Evolutionary conservation across 805 yeast genomes (phyloP).

Genomic region (Candida wancherniae): DNA sequence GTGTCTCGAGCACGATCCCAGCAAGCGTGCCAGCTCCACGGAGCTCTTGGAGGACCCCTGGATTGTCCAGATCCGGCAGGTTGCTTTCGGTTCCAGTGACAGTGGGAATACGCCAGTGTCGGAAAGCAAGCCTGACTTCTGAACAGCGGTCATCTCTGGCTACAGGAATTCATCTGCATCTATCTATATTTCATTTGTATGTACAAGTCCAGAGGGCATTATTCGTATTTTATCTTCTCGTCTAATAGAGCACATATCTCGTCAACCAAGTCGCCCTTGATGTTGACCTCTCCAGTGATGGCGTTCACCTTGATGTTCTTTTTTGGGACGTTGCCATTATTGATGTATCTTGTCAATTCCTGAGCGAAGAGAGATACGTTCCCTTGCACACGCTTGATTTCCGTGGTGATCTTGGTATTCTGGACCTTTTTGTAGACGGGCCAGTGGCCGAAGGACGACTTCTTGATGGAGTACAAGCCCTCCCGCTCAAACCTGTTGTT

Average conservation of each 20-base stretch:
- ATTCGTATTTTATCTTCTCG: slow-evolving; percentile 5
- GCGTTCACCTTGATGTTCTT: slow-evolving; percentile 31
- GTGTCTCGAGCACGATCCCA: slow-evolving; percentile 81
- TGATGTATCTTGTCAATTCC: slow-evolving; percentile 47
- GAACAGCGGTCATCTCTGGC: neutral
- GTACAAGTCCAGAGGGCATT: slow-evolving; percentile 4
- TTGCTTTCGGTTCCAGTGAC: slow-evolving; percentile 52
- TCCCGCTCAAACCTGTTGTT: slow-evolving; percentile 30
- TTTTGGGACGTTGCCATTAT: slow-evolving; percentile 23
- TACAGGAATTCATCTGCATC: neutral
- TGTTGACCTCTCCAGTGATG: slow-evolving; percentile 32
- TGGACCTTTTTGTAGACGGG: slow-evolving; percentile 77
- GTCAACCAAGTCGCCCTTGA: slow-evolving; percentile 37
- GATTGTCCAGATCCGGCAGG: slow-evolving; percentile 67
- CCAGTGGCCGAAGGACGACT: slow-evolving; percentile 61
- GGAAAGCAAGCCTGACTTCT: slow-evolving; percentile 17
- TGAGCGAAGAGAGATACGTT: slow-evolving; percentile 59
- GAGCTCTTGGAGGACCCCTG: slow-evolving; percentile 87
- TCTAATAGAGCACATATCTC: slow-evolving; percentile 27
- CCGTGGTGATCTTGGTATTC: slow-evolving; percentile 64
- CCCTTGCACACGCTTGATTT: slow-evolving; percentile 68
- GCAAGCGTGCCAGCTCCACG: slow-evolving; percentile 73
- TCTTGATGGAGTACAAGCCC: slow-evolving; percentile 37
- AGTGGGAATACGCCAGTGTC: slow-evolving; percentile 34
- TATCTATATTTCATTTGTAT: neutral